Base-by-base conservation (phyloP, 2,329 filamentous ascomycete genomes). In the Penicillium sumatraense region DNA sequence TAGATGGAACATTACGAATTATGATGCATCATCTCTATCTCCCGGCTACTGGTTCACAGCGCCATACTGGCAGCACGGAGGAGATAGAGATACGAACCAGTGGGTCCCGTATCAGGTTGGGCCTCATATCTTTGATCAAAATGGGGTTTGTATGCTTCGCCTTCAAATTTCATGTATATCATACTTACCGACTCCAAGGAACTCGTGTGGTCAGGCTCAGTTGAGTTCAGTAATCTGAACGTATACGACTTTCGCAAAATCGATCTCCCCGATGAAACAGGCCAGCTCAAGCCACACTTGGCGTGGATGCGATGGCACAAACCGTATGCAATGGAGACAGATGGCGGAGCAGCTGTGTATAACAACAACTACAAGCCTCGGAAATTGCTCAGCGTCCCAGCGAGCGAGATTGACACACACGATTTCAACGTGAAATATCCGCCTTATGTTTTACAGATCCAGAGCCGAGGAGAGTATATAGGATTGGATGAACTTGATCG, bases 11-110 rank as follows among this genome's bases (percentile, higher is more conserved):
- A 56, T 71, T 46, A 58, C 59, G n/a, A 63, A 68, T 36, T 56
- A 68, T 51, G 62, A 70, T 56, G 62, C 62, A 23, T 59, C 61
- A 16, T 70, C 71, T 18, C 10, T 36, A 14, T 13, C 33, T 10
- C 77, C 78, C 1, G 79, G 79, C 9, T 81, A 80, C 67, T 77
- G 79, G 61, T 81, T 81, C 61, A 70, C 80, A 46, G 75, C 78
- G 5, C 79, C 79, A 4, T 81, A 80, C 64, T 62, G 58, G 35
- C 48, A 51, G 13, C 60, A 68, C 45, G 56, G 59, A 1, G 64
- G 61, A 8, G 67, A 71, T 41, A 29, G 49, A 16, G 59, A 61
- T 16, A 65, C 66, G 20, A 59, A 68, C 33, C 64, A 63, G 41
- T 69, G 61, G 58, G 70, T 75, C 50, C 77, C 78, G 46, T 68